Conservation (phyloP, 805 yeast species). For the Sugiyamaella mastotermitis region DNA sequence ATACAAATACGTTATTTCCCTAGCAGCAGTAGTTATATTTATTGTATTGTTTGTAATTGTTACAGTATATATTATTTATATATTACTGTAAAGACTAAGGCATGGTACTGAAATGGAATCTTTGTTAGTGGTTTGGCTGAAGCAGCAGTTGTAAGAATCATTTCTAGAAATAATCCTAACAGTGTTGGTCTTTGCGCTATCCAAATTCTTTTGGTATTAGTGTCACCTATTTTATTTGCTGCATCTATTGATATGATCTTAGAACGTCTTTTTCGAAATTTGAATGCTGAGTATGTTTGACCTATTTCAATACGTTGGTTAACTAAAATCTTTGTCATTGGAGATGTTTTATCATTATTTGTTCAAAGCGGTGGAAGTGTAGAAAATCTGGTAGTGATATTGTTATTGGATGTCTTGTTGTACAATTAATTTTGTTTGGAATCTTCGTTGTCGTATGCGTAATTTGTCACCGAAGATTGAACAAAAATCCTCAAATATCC, state of each 20-base stretch:
- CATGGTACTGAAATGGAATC: no score
- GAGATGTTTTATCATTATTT: constrained; percentile 58
- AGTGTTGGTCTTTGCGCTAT: constrained; percentile 43
- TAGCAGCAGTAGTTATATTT: no score
- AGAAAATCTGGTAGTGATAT: constrained; percentile 46
- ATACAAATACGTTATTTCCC: no score
- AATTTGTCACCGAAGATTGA: constrained; percentile 8
- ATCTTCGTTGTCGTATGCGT: constrained; percentile 49
- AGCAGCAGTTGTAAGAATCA: constrained; percentile 53
- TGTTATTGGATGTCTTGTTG: constrained; percentile 71
- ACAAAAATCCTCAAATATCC: constrained; percentile 6
- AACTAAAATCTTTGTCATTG: constrained; percentile 58
- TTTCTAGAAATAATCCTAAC: constrained; percentile 33
- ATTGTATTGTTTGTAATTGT: no score
- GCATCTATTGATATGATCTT: constrained; percentile 73
- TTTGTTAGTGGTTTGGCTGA: no score
- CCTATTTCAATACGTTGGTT: constrained; percentile 47
- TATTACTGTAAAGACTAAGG: no score
- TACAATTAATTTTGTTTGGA: constrained; percentile 68
- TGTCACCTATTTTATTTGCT: constrained; percentile 80
- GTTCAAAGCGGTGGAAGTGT: constrained; percentile 78
- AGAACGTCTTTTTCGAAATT: constrained; percentile 48
- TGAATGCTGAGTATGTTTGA: constrained; percentile 54
- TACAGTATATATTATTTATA: no score
- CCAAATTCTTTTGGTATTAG: constrained; percentile 62